Evolutionary conservation across 805 yeast genomes (phyloP).

Genomic region (Saturnispora zaruensis): DNA sequence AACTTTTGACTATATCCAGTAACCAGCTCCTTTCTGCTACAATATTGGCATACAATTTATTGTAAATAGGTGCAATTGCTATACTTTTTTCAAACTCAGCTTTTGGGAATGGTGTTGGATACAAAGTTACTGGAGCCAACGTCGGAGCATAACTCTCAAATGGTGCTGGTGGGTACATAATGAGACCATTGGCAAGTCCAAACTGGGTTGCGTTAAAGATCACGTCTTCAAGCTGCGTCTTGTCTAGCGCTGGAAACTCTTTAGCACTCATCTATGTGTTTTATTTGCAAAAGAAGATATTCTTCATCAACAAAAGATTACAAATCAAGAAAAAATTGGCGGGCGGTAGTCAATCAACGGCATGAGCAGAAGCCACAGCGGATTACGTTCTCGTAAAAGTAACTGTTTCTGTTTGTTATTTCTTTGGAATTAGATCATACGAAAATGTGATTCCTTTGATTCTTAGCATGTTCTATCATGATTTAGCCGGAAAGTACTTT

Average conservation of each 20-base stretch:
- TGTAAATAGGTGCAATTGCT: conserved; percentile 57
- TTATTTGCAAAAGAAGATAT: background rate
- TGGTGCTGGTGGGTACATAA: conserved; percentile 62
- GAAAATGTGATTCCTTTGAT: background rate
- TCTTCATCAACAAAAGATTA: conserved; percentile 1
- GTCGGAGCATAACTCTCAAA: conserved; percentile 37
- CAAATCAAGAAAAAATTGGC: background rate
- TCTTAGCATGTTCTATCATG: background rate
- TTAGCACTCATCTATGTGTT: conserved; percentile 1
- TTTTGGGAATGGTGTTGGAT: conserved; percentile 82
- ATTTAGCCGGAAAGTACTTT: background rate
- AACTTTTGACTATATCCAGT: conserved; percentile 40
- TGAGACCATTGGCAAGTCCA: conserved; percentile 70
- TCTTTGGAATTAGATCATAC: background rate
- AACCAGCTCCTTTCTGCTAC: conserved; percentile 59
- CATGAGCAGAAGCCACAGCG: background rate
- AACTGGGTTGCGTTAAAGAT: conserved; percentile 48
- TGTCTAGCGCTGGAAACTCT: conserved; percentile 15
- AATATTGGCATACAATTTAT: conserved; percentile 64
- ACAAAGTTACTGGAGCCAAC: conserved; percentile 82
- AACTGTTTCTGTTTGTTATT: too few relatives aligned
- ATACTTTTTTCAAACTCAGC: conserved; percentile 58
- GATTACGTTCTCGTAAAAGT: background rate
- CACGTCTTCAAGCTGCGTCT: conserved; percentile 9
- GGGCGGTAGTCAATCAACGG: background rate